Conservation (phyloP, 306 rosid species). For the Trichosanthes cucumerina region DNA sequence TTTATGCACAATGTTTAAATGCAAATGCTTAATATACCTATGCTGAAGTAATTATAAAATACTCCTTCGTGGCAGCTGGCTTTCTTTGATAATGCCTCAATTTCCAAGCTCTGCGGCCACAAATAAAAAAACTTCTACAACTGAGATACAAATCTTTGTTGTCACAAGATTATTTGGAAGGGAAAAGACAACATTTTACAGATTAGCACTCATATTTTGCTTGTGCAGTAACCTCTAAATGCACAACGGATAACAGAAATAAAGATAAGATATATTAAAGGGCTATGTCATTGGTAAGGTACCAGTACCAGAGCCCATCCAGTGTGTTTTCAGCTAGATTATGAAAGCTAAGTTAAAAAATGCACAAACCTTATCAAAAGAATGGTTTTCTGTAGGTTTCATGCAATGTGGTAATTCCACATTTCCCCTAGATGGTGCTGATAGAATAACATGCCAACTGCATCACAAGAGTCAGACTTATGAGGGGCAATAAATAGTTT, state of each 20-base stretch:
- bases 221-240: background rate
- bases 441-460: constrained; percentile 68
- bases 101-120: constrained; percentile 55
- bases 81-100: constrained; percentile 57
- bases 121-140: constrained; percentile 11
- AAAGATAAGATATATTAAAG: background rate
- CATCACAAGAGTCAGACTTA: constrained; percentile 16
- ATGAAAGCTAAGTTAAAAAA: constrained; percentile 10
- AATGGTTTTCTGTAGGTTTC: constrained; percentile 45
- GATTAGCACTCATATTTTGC: background rate
- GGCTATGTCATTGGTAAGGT: background rate
- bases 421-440: constrained; percentile 52
- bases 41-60: constrained; percentile 89
- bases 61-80: constrained; percentile 63
- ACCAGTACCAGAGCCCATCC: background rate
- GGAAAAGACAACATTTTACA: background rate
- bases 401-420: constrained; percentile 62
- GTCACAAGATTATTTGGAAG: background rate
- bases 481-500: background rate
- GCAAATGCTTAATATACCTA: constrained; percentile 42
- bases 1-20: background rate
- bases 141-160: background rate
- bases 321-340: background rate
- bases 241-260: background rate
- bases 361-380: constrained; percentile 65